These are phyloP conservation scores for Cercospora beticola DNA, from an alignment of 2,329 filamentous ascomycete species.

Conservation along the genomic window DNA sequence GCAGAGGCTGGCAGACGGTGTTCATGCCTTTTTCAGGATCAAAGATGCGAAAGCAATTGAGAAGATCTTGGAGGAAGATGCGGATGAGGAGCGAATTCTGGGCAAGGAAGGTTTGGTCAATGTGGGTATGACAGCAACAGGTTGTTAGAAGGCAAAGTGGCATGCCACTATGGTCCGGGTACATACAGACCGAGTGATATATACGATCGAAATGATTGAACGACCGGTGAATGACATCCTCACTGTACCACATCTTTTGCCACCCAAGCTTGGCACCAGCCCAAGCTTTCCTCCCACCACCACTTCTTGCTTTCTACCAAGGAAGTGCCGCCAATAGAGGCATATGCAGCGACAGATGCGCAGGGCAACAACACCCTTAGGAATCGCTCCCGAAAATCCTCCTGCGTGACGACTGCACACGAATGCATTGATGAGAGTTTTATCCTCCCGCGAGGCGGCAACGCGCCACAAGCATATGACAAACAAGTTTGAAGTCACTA, in stretches of 20 bases:
- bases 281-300: neutral
- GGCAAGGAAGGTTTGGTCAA: conserved; percentile 10
- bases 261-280: neutral
- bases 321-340: neutral
- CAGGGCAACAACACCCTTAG: neutral
- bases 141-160: conserved; percentile 9
- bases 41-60: conserved; percentile 67
- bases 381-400: neutral
- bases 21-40: conserved; percentile 74
- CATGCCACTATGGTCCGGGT: neutral
- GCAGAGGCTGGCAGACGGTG: conserved; percentile 64
- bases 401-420: neutral
- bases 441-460: neutral
- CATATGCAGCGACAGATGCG: neutral
- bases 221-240: neutral
- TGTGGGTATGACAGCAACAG: conserved; percentile 7
- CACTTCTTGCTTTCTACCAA: neutral
- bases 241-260: neutral
- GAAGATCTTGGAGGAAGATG: conserved; percentile 53
- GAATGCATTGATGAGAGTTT: neutral
- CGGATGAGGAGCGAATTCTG: conserved; percentile 27
- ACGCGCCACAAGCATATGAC: neutral
- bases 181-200: neutral
- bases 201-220: neutral
- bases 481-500: neutral